Percentiles rank a stretch among this genome's conserved stretches.
Evolutionary conservation across 139 green algal species (phyloP).

Genomic region (Picochlorum sp.): DNA sequence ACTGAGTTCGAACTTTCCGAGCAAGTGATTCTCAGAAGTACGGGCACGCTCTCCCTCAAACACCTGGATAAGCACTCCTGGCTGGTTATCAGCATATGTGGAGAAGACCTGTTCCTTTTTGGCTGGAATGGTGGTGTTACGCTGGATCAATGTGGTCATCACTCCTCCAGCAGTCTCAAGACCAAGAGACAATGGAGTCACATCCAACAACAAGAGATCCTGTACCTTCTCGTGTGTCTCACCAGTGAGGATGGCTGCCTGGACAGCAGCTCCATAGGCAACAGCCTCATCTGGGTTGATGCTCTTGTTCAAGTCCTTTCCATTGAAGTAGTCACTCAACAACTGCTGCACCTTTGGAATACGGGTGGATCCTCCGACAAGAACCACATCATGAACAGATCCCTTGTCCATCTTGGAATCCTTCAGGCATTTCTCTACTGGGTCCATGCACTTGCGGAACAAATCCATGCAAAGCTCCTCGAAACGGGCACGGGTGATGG

Average conservation of each 20-base stretch:
- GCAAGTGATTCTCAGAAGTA: slow-evolving; percentile 93
- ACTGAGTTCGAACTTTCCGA: slow-evolving; percentile 97
- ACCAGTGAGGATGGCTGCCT: slow-evolving; percentile 93
- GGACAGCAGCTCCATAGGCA: slow-evolving; percentile 94
- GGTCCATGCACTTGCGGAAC: slow-evolving; percentile 98
- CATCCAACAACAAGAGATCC: slow-evolving; percentile 96
- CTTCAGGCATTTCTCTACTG: slow-evolving; percentile 83
- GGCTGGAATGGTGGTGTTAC: slow-evolving; percentile 97
- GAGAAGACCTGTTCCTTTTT: slow-evolving; percentile 99
- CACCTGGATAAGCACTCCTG: slow-evolving; percentile 90
- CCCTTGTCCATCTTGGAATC: slow-evolving; percentile 87
- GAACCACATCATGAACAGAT: slow-evolving; percentile 73
- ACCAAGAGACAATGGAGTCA: slow-evolving; percentile 89
- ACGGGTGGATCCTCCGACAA: slow-evolving; percentile 77
- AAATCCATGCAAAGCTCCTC: slow-evolving; percentile 99
- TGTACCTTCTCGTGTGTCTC: slow-evolving; percentile 91
- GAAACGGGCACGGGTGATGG: slow-evolving; percentile 93
- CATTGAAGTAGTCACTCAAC: slow-evolving; percentile 98
- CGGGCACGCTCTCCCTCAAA: slow-evolving; percentile 73
- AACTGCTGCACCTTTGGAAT: slow-evolving; percentile 97
- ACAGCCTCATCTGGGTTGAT: slow-evolving; percentile 99
- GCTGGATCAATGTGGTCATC: slow-evolving; percentile 89
- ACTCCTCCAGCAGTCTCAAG: slow-evolving; percentile 91
- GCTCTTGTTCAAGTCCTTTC: slow-evolving; percentile 98
- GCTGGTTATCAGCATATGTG: slow-evolving; percentile 98